Base-by-base conservation (phyloP, 2,329 filamentous ascomycete genomes). In the Colletotrichum plurivorum region DNA sequence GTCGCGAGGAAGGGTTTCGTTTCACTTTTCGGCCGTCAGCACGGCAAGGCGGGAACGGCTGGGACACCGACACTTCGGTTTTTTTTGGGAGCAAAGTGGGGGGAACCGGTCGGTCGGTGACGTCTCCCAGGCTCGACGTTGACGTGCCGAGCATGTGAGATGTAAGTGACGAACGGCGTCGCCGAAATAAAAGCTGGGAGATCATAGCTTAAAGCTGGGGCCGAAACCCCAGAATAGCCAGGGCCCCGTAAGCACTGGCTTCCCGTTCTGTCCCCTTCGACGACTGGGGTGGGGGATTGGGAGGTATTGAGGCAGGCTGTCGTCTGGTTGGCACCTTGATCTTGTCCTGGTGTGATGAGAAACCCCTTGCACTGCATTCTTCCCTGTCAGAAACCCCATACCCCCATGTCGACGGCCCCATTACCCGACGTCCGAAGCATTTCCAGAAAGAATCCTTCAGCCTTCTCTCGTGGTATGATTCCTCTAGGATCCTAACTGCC, bases 361-460 rank as follows among this genome's bases (percentile, higher is more conserved):
- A 51, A 22, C 48, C 49, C 49, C 49, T 27, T 52, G 20, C 22
- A 31, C 49, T 52, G 49, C 49, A 52, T 52, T 27, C n/a, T 16
- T 27, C 49, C 49, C 49, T 52, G 49, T 15, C 25, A n/a, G 31
- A n/a, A 27, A 27, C 22, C 49, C 49, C 15, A 5, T 8, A 27
- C 13, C 15, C 27, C 49, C 22, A 15, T 27, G 15, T n/a, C 22
- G 4, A 25, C 46, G 49, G 15, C 15, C 20, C 22, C 22, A 27
- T 52, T 13, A 22, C 8, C 22, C 48, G 27, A 8, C 31, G 49
- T 52, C 49, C 49, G 49, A 52, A 13, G 6, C 15, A 22, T n/a
- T 52, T 52, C 49, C 25, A 52, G 49, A 52, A 52, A 36, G 20
- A 16, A 52, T 52, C 49, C 25, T 52, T 52, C 49, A 52, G 49